Evolutionary conservation across 2,329 filamentous ascomycete species (phyloP).

Genomic region (Cladorrhinum sp.): DNA sequence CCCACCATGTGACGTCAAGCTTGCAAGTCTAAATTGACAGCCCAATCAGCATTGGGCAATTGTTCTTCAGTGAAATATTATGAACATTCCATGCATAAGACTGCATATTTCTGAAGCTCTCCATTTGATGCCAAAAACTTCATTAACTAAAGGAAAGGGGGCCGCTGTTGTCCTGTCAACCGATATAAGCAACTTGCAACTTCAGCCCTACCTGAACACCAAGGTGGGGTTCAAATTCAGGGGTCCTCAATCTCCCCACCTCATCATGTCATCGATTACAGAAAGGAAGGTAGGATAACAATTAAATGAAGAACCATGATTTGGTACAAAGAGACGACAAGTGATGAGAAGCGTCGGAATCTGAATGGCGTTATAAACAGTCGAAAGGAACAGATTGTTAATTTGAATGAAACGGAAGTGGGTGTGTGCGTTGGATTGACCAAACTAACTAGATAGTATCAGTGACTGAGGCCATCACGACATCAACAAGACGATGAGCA

Average conservation of each 20-base stretch:
- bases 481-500: too few relatives aligned
- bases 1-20: background rate
- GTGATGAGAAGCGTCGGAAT: too few relatives aligned
- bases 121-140: too few relatives aligned
- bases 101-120: too few relatives aligned
- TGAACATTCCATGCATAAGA: background rate
- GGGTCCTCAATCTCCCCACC: background rate
- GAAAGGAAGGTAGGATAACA: background rate
- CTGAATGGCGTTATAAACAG: too few relatives aligned
- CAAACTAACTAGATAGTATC: too few relatives aligned
- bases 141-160: background rate
- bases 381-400: too few relatives aligned
- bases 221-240: background rate
- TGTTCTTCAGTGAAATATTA: background rate
- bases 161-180: background rate
- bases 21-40: background rate
- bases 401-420: too few relatives aligned
- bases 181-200: background rate
- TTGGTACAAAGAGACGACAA: too few relatives aligned
- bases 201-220: slow-evolving; percentile 1
- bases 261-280: background rate
- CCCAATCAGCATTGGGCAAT: background rate
- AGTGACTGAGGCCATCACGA: too few relatives aligned
- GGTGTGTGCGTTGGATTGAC: too few relatives aligned
- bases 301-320: too few relatives aligned